Evolutionary conservation across 179 eudicot genomes (phyloP).

Genomic region (Heliamphora pulchella): DNA sequence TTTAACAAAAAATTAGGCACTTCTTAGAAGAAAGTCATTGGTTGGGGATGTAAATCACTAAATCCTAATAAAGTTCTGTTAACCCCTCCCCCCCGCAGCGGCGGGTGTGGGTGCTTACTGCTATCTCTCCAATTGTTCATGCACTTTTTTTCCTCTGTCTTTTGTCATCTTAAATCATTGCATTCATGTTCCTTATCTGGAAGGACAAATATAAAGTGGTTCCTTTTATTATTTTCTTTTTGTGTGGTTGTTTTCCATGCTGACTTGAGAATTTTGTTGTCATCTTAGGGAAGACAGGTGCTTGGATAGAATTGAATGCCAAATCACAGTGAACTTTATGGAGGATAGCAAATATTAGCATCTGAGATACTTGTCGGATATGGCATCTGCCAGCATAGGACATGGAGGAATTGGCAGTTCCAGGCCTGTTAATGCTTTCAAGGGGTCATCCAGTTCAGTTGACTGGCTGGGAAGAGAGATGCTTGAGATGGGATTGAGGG

Average conservation of each 20-base stretch:
- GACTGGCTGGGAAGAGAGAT: constrained; percentile 95
- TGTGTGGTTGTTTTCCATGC: neutral
- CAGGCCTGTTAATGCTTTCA: constrained; percentile 47
- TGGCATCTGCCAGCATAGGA: constrained; percentile 76
- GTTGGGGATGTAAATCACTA: neutral
- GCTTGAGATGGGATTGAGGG: constrained; percentile 84
- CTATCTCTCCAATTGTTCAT: neutral
- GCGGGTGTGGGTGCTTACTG: neutral
- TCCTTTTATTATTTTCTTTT: neutral
- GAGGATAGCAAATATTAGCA: constrained; percentile 27
- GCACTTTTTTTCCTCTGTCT: neutral
- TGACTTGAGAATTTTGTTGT: constrained; percentile 9
- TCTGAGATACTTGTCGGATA: constrained; percentile 22
- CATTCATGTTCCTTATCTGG: neutral
- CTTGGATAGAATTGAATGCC: constrained; percentile 18
- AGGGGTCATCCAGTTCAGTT: constrained; percentile 79
- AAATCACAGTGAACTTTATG: constrained; percentile 10
- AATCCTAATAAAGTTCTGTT: neutral
- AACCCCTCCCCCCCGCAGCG: neutral
- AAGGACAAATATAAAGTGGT: neutral
- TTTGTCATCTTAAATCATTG: neutral
- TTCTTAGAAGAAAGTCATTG: neutral
- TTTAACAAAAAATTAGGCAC: neutral
- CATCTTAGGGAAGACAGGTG: constrained; percentile 23
- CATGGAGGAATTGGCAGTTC: constrained; percentile 85